Evolutionary conservation across 108 stramenopile genomes (phyloP).

Genomic region (Thalassiosira profunda): DNA sequence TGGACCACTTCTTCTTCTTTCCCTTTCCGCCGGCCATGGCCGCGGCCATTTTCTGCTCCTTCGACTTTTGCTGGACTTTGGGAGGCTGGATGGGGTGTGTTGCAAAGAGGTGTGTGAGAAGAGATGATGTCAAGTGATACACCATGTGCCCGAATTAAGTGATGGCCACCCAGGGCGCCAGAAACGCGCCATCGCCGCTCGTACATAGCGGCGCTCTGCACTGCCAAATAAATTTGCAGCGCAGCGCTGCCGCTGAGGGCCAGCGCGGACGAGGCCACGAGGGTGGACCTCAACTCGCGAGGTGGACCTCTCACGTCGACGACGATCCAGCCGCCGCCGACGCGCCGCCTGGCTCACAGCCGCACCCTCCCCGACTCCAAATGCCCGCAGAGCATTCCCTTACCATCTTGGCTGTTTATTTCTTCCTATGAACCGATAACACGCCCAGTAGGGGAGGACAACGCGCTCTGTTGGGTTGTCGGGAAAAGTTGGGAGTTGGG

Average conservation of each 20-base stretch:
- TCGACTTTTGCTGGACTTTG: conserved; percentile 99
- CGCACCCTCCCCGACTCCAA: background rate
- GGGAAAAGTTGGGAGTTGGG: background rate
- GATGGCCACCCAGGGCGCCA: no score
- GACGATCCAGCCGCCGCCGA: no score
- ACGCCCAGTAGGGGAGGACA: background rate
- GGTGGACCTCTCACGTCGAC: no score
- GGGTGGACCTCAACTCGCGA: no score
- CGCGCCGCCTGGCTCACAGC: background rate
- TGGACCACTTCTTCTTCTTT: conserved; percentile 99
- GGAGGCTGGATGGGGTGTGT: conserved; percentile 66
- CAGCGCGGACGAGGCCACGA: background rate
- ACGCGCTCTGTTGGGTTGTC: background rate
- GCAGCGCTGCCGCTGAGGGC: background rate
- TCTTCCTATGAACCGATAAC: conserved; percentile 1
- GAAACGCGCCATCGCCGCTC: conserved; percentile 1
- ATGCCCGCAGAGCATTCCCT: conserved; percentile 8
- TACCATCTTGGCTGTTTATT: conserved; percentile 40
- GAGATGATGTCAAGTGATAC: background rate
- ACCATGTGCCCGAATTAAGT: no score
- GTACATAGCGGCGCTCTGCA: background rate
- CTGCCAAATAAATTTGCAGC: background rate
- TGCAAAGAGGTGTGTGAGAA: background rate
- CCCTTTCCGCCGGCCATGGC: conserved; percentile 99
- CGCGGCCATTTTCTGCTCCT: conserved; percentile 99